Conservation (phyloP, 306 rosid species). For the Macrotyloma uniflorum region DNA sequence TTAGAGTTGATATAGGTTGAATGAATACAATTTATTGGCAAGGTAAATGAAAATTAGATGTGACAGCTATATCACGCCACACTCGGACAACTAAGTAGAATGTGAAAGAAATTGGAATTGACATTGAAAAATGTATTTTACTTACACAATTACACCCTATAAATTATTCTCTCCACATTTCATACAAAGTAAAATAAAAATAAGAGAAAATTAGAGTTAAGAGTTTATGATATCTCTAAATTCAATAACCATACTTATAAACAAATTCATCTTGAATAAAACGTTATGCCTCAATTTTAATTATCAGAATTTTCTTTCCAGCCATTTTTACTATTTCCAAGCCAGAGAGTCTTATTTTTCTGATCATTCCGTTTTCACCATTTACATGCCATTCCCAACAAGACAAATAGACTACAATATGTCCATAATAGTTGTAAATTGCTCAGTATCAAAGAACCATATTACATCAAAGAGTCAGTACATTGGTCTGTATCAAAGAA, state of each 20-base stretch:
- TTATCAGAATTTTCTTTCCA: background rate
- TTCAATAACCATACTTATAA: background rate
- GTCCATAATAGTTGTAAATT: no score
- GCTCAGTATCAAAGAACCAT: no score
- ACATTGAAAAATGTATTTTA: no score
- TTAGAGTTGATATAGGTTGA: conserved; percentile 38
- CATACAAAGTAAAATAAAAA: background rate
- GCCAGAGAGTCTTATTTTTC: background rate
- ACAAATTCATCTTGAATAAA: background rate
- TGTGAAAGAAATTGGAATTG: no score
- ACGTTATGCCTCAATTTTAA: background rate
- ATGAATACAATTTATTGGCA: background rate
- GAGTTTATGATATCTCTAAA: background rate
- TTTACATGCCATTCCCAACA: background rate
- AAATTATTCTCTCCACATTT: background rate
- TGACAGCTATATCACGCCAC: background rate
- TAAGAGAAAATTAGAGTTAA: background rate
- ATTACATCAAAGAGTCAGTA: no score
- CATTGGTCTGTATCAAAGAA: no score
- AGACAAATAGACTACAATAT: background rate
- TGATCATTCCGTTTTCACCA: background rate
- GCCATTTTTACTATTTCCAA: conserved; percentile 6
- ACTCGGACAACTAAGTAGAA: no score
- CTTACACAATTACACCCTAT: background rate
- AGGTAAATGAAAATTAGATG: background rate